Base-by-base conservation (phyloP, 768 basidiomycete genomes). In the Dentipellis sp. region DNA sequence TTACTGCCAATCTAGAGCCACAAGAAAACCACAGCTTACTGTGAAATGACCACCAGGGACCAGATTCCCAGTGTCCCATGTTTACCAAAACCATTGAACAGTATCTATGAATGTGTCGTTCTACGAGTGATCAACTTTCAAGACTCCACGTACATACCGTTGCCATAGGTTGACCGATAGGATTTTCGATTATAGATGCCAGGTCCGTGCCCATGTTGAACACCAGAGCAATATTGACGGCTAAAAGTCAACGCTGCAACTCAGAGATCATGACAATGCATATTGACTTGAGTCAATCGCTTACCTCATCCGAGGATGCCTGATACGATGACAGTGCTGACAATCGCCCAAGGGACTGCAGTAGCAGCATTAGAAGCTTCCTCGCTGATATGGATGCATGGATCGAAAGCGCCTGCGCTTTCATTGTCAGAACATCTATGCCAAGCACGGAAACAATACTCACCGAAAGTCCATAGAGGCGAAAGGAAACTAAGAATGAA, bases 311-410 rank as follows among this genome's bases (percentile, higher is more conserved):
- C 82, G 8, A 83, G 69, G 8, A 80, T 58, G 52, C 76, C 76
- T 39, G 78, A 75, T 23, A 79, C 74, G 8, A 68, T 74, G 22
- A 76, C 75, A 0, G 82, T 76, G 9, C 68, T 67, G 14, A 80
- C 73, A 45, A 86, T 83, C 3, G 81, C 83, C 74, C 76, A 82
- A 1, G 84, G 85, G 10, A 85, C 79, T 34, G 81, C 82, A 4
- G 70, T 71, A 3, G 77, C 74, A 0, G 84, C 83, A 60, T 87
- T 86, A 0, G 74, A 68, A 0, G 81, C 81, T 62, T 83, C 82
- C 64, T 83, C 82, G 53, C 79, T 80, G 49, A 84, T 80, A 56
- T 84, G 82, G 1, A 83, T 76, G 37, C 71, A 72, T 0, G 76
- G 73, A 62, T 84, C 81, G 50, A 76, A 78, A 4, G 58, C 60